phyloP scores from a whole-genome alignment of 805 yeast species.

The Diddensiella santjacobensis region DNA sequence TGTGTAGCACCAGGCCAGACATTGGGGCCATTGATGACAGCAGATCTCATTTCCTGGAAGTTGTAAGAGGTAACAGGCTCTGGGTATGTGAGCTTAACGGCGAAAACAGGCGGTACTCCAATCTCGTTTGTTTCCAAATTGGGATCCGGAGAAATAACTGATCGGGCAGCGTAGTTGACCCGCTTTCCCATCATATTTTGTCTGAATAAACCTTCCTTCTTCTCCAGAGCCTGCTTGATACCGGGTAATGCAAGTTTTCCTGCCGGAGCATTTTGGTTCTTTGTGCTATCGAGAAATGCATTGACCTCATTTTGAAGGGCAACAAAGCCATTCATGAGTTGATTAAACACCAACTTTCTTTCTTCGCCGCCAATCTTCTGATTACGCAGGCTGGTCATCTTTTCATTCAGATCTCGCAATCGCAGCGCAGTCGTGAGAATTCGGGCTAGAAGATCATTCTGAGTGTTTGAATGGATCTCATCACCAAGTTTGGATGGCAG shows the following conservation, averaged over 20 bases:
- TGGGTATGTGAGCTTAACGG: conserved; percentile 91
- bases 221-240: conserved; percentile 93
- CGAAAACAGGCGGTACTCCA: conserved; percentile 99
- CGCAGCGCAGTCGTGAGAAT: conserved; percentile 73
- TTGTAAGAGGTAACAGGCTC: conserved; percentile 96
- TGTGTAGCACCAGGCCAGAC: conserved; percentile 99
- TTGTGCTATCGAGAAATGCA: conserved; percentile 87
- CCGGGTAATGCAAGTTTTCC: conserved; percentile 85
- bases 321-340: conserved; percentile 94
- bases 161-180: conserved; percentile 97
- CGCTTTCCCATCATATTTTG: conserved; percentile 99
- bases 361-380: conserved; percentile 60
- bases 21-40: conserved; percentile 96
- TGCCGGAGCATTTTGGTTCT: conserved; percentile 69
- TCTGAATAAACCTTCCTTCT: conserved; percentile 97
- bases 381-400: conserved; percentile 58
- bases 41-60: conserved; percentile 84
- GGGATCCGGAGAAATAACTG: conserved; percentile 98
- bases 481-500: conserved; percentile 97
- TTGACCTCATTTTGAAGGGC: conserved; percentile 93
- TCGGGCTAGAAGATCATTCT: conserved; percentile 81
- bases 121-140: conserved; percentile 96
- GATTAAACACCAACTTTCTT: conserved; percentile 71
- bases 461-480: conserved; percentile 90
- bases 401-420: conserved; percentile 87